Evolutionary conservation across 352 stramenopile species (phyloP), one percentile per base, ranked within the genome.

Genomic region (Phytophthora pini): DNA sequence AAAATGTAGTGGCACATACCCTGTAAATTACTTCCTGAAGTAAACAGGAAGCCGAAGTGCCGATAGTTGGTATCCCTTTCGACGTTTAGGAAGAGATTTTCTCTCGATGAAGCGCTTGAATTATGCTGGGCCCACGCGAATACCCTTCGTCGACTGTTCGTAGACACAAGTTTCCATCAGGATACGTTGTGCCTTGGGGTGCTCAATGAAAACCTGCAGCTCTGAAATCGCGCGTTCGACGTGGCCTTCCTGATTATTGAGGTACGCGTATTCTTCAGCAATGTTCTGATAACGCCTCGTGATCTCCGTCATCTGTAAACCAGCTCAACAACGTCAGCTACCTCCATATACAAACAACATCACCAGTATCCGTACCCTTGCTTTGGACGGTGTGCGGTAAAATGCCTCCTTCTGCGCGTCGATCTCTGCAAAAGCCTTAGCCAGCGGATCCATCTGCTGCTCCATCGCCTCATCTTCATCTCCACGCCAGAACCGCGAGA

Each of bases 121-220:
- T 52, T 74, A 80, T 44, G 71, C 77, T 27, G 85, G 82, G 3
- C 85, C 85, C 26, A 94, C 85, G 40, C 85, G 85, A 55, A 94
- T 94, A 29, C 85, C 85, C 40, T 76, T 72, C 24, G 87, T 83
- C 7, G 79, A 80, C 55, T 85, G 79, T 52, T 92, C 85, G 50
- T 80, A 80, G 9, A 52, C 80, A 38, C 55, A 82, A 2, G 78
- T 69, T 68, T 94, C 83, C 41, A 89, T 75, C 40, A 94, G 69
- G 41, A 94, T 86, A 20, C 74, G 75, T 59, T 88, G 82, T 4
- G 79, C 76, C 46, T 79, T 79, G 0, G 85, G 83, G 51, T 91
- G 81, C 45, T 94, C 85, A 29, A 94, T 89, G 57, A 94, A 92
- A 38, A 62, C 31, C 54, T 94, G 85, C 62, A 94, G 73, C 48